Base-by-base conservation (phyloP, 192 early-diverging fungal species). In the Gryganskiella cystojenkinii region DNA sequence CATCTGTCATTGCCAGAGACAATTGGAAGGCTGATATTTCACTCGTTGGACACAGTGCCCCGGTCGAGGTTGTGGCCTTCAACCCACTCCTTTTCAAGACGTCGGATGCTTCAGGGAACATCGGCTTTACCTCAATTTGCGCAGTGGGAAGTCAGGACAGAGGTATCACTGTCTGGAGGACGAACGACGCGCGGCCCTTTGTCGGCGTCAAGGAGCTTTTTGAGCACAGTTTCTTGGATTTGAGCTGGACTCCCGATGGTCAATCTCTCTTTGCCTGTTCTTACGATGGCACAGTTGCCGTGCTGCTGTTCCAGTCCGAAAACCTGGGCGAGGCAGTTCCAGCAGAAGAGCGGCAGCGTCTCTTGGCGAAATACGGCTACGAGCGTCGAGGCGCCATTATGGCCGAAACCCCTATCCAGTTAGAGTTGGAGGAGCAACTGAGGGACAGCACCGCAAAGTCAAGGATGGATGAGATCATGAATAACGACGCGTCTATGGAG, bases 131-230 rank as follows among this genome's bases (percentile, higher is more conserved):
- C 46, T 87, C 90, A 2, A 80, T 98, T 1, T 94, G 92, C 71
- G 96, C 97, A 0, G 81, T 95, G 17, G 96, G 92, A n/a, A 92
- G 92, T 61, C 95, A 97, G 63, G 97, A 99, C 83, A 80, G 92
- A 54, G 86, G 91, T 20, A 75, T 99, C 25, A 90, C 94, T 1
- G 84, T 99, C 4, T 99, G 97, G 97, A 86, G 88, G 76, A 97
- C 95, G 2, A 85, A 87, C 27, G 85, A 89, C 28, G 80, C 86
- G 0, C 82, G 92, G 70, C 88, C 95, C 15, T 73, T 96, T n/a
- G 86, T 89, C 14, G 92, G 85, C 0, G 85, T 89, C 7, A 84
- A 88, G 33, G 88, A 91, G 62, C 59, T 95, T 6, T 99, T 99
- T 70, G 62, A 89, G 2, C 93, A 94, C 56, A 95, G 89, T 61